Base-by-base conservation (phyloP, 2,329 filamentous ascomycete species). In the Cercospora citrullina region DNA sequence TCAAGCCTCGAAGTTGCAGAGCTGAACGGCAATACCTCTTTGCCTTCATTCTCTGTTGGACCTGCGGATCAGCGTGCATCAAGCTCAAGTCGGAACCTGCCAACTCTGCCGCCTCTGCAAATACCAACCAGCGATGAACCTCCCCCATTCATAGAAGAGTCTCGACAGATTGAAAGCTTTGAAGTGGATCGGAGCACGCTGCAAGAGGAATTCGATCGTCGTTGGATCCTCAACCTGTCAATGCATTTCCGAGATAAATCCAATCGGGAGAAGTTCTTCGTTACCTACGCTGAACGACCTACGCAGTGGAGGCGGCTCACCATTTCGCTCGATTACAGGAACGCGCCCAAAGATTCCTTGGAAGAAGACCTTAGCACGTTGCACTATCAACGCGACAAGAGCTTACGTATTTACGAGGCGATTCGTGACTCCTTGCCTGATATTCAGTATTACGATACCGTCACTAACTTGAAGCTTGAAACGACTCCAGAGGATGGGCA, bases 191-290 rank as follows among this genome's bases (percentile, higher is more conserved):
- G 91, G 63, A 82, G 84, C 63, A 84, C 87, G 74, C 86, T 97
- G 72, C 88, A 91, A 71, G 88, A 91, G 70, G 94, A 98, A 79
- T 85, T 97, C 65, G 93, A 97, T 76, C 87, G 66, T 30, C 63
- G 74, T 75, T 99, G 95, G 95, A 98, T 99, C 68, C 84, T 99
- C 73, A 99, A 99, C 77, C 86, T 98, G 68, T 97, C 93, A 80
- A 97, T 99, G 95, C 93, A 97, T 79, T 99, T 97, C 79, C 89
- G 94, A 68, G 95, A 99, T 81, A 90, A 91, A 75, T 96, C 94
- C 12, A 91, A 92, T 74, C 87, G 94, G 53, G 95, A 99, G 79
- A 99, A 99, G 79, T 98, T 98, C 83, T 99, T 98, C 79, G 90
- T 99, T 71, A 98, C 95, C 0, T 99, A 92, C 78, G 92, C 93